Percentiles rank a stretch among this genome's conserved stretches.
Evolutionary conservation across 2,329 filamentous ascomycete species (phyloP).

Genomic region (Aureobasidium sp.): DNA sequence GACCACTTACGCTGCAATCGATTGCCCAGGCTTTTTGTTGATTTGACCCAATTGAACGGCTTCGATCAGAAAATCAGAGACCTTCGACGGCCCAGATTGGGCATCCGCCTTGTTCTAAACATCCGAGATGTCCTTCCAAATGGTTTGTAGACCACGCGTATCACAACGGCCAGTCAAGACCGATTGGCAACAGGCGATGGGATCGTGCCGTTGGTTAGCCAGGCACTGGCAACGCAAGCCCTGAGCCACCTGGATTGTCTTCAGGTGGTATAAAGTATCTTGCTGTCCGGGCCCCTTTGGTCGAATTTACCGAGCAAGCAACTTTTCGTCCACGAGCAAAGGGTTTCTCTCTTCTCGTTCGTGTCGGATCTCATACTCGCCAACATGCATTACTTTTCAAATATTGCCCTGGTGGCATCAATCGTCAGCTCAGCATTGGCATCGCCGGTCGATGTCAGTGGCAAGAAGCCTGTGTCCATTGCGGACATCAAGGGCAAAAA

Average conservation of each 20-base stretch:
- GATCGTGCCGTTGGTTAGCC: conserved; percentile 13
- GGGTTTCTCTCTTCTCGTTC: neutral
- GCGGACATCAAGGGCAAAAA: conserved; percentile 18
- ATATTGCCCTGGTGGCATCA: conserved; percentile 26
- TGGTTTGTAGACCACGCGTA: neutral
- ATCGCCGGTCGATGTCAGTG: conserved; percentile 23
- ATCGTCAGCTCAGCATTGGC: conserved; percentile 25
- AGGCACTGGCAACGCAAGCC: conserved; percentile 9
- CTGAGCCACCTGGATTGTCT: neutral
- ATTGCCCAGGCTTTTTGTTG: neutral
- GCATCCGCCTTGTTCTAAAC: neutral
- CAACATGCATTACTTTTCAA: conserved; percentile 25
- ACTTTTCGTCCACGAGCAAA: conserved; percentile 13
- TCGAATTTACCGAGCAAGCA: neutral
- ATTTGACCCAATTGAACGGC: neutral
- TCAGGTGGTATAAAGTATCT: conserved; percentile 3
- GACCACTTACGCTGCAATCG: neutral
- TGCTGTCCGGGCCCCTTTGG: neutral
- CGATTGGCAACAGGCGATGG: conserved; percentile 14
- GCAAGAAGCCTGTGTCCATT: conserved; percentile 24
- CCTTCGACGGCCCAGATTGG: neutral
- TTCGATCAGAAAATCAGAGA: neutral
- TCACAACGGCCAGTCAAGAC: conserved; percentile 9
- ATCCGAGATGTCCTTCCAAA: neutral
- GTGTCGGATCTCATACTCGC: neutral